Evolutionary conservation across 306 rosid species (phyloP).

Genomic region (Hylodesmum podocarpum): DNA sequence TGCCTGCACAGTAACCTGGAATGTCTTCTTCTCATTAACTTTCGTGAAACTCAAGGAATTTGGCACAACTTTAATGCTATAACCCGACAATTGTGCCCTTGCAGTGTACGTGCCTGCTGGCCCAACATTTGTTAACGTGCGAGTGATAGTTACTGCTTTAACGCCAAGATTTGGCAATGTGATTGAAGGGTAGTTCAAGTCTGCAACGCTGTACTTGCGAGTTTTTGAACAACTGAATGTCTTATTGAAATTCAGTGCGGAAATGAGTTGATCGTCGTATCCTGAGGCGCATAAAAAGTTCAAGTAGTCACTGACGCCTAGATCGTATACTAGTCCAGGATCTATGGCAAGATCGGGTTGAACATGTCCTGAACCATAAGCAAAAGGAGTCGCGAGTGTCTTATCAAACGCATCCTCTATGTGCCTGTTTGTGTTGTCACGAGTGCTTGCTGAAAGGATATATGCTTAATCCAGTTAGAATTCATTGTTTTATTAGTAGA

Average conservation of each 20-base stretch:
- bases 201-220: not conserved
- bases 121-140: constrained; percentile 30
- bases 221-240: not conserved
- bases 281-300: constrained; percentile 31
- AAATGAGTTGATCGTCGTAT: constrained; percentile 12
- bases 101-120: constrained; percentile 19
- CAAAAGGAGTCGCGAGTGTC: constrained; percentile 44
- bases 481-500: not conserved
- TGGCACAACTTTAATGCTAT: not conserved
- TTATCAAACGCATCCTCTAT: constrained; percentile 2
- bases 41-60: constrained; percentile 17
- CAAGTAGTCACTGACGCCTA: constrained; percentile 18
- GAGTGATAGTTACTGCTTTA: not conserved
- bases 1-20: constrained; percentile 16
- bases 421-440: constrained; percentile 17
- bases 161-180: constrained; percentile 22
- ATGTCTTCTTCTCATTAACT: constrained; percentile 15
- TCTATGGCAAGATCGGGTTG: constrained; percentile 57
- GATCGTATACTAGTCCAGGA: constrained; percentile 69
- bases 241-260: not conserved
- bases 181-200: constrained; percentile 39
- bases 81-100: not conserved
- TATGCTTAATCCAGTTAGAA: not conserved
- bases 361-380: constrained; percentile 65
- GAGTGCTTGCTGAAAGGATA: constrained; percentile 40